Conservation (phyloP, 2,329 filamentous ascomycete genomes). For the Ophiocordyceps sinensis region DNA sequence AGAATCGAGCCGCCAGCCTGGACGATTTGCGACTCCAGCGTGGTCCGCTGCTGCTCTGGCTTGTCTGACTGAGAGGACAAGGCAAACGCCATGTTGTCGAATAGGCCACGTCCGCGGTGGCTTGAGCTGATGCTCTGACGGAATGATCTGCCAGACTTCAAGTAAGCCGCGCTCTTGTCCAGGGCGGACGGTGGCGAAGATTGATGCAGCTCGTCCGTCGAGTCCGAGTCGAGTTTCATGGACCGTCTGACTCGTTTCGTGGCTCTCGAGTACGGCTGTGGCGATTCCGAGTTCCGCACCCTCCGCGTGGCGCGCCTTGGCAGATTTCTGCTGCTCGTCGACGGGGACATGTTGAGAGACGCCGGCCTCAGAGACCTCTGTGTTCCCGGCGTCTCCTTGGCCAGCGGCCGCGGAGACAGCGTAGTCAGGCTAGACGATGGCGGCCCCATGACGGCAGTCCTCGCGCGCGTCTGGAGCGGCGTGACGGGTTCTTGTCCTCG, state of each 20-base stretch:
- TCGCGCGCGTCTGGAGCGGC: constrained; percentile 7
- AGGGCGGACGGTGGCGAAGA: constrained; percentile 22
- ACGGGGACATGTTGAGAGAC: constrained; percentile 11
- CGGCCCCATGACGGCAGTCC: constrained; percentile 6
- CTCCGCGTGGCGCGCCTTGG: constrained; percentile 7
- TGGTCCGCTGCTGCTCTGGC: constrained; percentile 22
- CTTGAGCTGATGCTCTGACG: constrained; percentile 13
- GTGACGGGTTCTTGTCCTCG: constrained; percentile 9
- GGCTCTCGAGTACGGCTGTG: constrained; percentile 10
- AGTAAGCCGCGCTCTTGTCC: constrained; percentile 20
- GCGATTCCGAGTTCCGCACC: constrained; percentile 12
- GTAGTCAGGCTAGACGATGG: constrained; percentile 25
- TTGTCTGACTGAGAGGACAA: constrained; percentile 50
- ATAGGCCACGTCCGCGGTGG: constrained; percentile 30
- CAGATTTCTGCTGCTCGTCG: constrained; percentile 7
- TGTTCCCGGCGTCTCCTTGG: constrained; percentile 20
- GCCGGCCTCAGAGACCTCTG: constrained; percentile 14
- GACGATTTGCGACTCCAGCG: constrained; percentile 46
- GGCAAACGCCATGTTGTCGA: constrained; percentile 76
- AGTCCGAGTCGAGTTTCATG: constrained; percentile 22
- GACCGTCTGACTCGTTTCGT: constrained; percentile 10
- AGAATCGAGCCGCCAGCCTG: constrained; percentile 61
- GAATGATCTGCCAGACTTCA: constrained; percentile 12
- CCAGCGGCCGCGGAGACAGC: constrained; percentile 22
- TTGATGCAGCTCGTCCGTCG: constrained; percentile 32